Conservation (phyloP, 371 early-diverging fungal species). For the Mucor saturninus region DNA sequence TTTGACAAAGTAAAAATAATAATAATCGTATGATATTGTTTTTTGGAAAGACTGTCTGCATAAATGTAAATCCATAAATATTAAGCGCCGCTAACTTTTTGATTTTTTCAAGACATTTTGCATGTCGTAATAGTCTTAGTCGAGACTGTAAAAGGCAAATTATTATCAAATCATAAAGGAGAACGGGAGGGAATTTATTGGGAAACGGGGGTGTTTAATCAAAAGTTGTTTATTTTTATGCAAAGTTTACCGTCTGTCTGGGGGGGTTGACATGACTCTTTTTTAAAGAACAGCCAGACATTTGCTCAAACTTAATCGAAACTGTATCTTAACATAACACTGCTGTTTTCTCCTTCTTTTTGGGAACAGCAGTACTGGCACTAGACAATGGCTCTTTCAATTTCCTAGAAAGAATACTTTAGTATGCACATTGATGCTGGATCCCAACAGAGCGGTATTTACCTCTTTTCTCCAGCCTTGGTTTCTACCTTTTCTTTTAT, state of each 20-base stretch:
- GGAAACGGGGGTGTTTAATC: background rate
- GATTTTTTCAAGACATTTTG: no score
- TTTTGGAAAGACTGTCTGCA: background rate
- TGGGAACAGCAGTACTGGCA: background rate
- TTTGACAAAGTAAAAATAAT: no score
- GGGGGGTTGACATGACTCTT: conserved; percentile 2
- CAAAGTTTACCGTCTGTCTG: background rate
- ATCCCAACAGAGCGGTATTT: background rate
- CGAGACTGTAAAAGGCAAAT: no score
- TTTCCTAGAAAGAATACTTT: background rate
- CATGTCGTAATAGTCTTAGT: no score
- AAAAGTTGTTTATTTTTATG: background rate
- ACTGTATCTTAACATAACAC: background rate
- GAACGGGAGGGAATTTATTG: background rate
- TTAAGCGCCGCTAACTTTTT: no score
- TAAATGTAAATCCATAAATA: background rate
- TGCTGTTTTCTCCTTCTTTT: background rate
- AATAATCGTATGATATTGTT: no score
- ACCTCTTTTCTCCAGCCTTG: background rate
- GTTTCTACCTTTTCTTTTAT: background rate
- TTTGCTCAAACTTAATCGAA: background rate
- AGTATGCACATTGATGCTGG: background rate
- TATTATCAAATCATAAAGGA: background rate
- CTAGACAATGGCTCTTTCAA: background rate
- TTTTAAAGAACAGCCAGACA: background rate